These are phyloP conservation scores for Aspergillus cavernicola DNA, from an alignment of 495 filamentous ascomycete species.

Conservation along the genomic window DNA sequence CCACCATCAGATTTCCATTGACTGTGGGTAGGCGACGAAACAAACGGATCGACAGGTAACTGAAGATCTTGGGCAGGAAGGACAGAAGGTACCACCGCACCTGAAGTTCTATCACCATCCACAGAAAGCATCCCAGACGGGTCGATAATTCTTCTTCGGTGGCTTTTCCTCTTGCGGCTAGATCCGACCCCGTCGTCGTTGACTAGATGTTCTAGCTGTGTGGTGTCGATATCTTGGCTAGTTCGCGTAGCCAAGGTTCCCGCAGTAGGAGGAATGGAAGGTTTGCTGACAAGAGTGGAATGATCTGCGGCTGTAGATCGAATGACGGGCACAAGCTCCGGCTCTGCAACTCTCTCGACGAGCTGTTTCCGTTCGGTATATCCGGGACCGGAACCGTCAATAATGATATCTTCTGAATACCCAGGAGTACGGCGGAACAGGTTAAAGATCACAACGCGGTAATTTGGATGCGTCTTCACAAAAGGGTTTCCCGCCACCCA, in stretches of 20 bases:
- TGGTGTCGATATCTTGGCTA: slow-evolving; percentile 4
- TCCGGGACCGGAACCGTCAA: slow-evolving; percentile 76
- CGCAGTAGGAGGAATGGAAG: slow-evolving; percentile 16
- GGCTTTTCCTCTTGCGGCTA: slow-evolving; percentile 46
- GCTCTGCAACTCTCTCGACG: slow-evolving; percentile 75
- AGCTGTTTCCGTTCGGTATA: slow-evolving; percentile 81
- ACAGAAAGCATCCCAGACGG: slow-evolving; percentile 59
- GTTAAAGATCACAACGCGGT: slow-evolving; percentile 91
- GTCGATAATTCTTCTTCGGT: slow-evolving; percentile 78
- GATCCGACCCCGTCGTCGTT: slow-evolving; percentile 33
- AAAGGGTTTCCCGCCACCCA: slow-evolving; percentile 91
- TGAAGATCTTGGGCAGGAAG: slow-evolving; percentile 33
- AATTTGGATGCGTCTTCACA: slow-evolving; percentile 76
- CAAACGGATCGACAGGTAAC: slow-evolving; percentile 27
- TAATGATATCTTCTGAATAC: slow-evolving; percentile 82
- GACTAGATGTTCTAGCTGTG: background rate
- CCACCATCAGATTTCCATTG: slow-evolving; percentile 36
- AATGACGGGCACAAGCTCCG: slow-evolving; percentile 69
- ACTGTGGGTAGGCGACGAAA: slow-evolving; percentile 29
- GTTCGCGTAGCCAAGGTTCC: background rate
- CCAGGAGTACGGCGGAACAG: slow-evolving; percentile 91
- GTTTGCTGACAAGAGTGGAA: slow-evolving; percentile 61
- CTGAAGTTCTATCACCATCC: slow-evolving; percentile 32
- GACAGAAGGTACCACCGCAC: slow-evolving; percentile 26
- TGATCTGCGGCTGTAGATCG: slow-evolving; percentile 57